Conservation (phyloP, 352 stramenopile species). For the Phytophthora cajani region DNA sequence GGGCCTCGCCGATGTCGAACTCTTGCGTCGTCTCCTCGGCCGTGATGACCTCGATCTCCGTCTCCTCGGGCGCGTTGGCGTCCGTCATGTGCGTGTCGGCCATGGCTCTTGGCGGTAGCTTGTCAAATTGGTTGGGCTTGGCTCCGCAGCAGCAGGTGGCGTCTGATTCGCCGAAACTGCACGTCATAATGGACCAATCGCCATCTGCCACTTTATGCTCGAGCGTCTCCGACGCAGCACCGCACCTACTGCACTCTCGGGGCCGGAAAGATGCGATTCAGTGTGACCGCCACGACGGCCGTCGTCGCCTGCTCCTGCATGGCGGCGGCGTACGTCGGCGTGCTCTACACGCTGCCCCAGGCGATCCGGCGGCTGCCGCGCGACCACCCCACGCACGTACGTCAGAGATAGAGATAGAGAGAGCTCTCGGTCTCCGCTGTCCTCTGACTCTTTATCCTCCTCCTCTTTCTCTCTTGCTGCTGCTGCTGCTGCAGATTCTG, state of each 20-base stretch:
- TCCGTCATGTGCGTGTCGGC: constrained; percentile 38
- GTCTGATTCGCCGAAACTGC: constrained; percentile 30
- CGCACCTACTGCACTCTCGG: not conserved
- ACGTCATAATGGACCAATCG: constrained; percentile 35
- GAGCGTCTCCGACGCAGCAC: constrained; percentile 4
- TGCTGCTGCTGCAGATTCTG: constrained; percentile 62
- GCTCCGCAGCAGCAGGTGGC: not conserved
- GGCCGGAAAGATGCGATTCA: constrained; percentile 77
- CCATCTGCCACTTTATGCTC: constrained; percentile 41
- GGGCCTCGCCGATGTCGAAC: constrained; percentile 84
- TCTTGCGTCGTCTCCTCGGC: constrained; percentile 81
- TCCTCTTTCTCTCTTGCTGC: not conserved
- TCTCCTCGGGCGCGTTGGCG: constrained; percentile 47
- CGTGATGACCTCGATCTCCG: constrained; percentile 86
- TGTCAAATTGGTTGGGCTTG: constrained; percentile 36
- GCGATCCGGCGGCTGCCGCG: constrained; percentile 78
- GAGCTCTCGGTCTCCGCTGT: not conserved
- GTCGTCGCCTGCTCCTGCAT: constrained; percentile 83
- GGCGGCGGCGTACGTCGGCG: constrained; percentile 83
- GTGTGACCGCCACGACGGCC: constrained; percentile 67
- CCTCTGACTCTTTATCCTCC: not conserved
- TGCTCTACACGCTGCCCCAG: constrained; percentile 84
- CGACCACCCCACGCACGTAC: constrained; percentile 86
- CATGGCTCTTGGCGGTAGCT: constrained; percentile 15
- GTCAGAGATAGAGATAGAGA: not conserved